Conservation (phyloP, 2,329 filamentous ascomycete genomes). For the Tolypocladium tundrense region DNA sequence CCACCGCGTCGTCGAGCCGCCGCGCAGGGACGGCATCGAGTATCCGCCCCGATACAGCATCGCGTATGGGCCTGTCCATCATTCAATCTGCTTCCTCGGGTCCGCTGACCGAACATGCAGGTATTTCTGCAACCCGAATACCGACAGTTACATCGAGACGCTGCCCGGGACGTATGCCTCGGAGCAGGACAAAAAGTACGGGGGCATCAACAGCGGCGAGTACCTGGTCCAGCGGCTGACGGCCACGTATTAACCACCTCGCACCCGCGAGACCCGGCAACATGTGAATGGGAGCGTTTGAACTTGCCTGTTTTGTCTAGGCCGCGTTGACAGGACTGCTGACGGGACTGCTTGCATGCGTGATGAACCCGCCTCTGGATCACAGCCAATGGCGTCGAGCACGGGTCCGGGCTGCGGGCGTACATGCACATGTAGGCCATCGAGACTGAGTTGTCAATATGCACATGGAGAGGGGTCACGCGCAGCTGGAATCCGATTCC, state of each 20-base stretch:
- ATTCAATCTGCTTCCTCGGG: not conserved
- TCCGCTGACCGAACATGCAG: conserved; percentile 19
- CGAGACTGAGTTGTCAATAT: not conserved
- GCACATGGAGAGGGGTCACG: not conserved
- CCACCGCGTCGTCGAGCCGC: conserved; percentile 83
- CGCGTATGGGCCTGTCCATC: conserved; percentile 43
- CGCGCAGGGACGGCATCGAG: conserved; percentile 40
- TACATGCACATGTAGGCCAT: not conserved
- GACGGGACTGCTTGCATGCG: not conserved
- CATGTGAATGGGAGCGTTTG: not conserved
- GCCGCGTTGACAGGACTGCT: not conserved
- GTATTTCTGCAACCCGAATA: conserved; percentile 87
- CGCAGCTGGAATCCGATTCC: not conserved
- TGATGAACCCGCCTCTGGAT: not conserved
- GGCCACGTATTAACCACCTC: conserved; percentile 51
- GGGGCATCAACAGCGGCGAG: conserved; percentile 65
- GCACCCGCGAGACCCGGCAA: not conserved
- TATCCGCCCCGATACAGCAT: conserved; percentile 79
- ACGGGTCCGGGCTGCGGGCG: not conserved
- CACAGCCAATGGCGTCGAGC: not conserved
- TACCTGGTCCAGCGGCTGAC: conserved; percentile 71
- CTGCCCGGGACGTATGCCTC: conserved; percentile 64
- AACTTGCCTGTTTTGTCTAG: not conserved
- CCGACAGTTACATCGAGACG: conserved; percentile 63
- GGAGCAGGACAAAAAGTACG: conserved; percentile 66